These are phyloP conservation scores for Pseudonitzschia multiseries DNA, from an alignment of 108 stramenopile genomes.

Conservation along the genomic window DNA sequence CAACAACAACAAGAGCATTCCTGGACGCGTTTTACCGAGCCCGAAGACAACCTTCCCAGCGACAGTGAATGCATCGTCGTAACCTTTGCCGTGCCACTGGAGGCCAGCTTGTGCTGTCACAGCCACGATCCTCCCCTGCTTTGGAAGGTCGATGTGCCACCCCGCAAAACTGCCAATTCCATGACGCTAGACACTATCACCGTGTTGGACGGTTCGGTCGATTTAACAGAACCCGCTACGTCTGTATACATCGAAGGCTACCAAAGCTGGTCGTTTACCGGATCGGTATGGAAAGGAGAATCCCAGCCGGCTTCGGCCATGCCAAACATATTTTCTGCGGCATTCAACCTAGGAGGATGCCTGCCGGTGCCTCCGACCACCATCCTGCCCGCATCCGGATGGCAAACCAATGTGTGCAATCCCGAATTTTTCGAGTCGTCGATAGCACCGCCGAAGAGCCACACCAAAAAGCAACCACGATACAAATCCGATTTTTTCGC, in stretches of 20 bases:
- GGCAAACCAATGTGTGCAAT: constrained; percentile 4
- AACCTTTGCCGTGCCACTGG: constrained; percentile 43
- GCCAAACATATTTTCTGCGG: constrained; percentile 66
- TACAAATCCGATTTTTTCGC: constrained; percentile 88
- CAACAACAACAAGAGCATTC: constrained; percentile 5
- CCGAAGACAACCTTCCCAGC: constrained; percentile 12
- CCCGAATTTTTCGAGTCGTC: constrained; percentile 9
- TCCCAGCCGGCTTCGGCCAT: constrained; percentile 75
- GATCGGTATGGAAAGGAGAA: constrained; percentile 69
- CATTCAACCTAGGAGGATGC: constrained; percentile 73
- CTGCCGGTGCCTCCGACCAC: constrained; percentile 21
- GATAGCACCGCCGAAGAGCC: neutral
- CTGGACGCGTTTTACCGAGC: constrained; percentile 31
- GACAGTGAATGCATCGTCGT: constrained; percentile 22
- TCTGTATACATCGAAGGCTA: constrained; percentile 85
- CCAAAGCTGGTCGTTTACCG: constrained; percentile 86
- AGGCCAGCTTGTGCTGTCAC: constrained; percentile 3
- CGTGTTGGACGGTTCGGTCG: constrained; percentile 69
- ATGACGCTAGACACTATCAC: constrained; percentile 70
- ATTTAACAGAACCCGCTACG: constrained; percentile 51
- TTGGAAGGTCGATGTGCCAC: constrained; percentile 82
- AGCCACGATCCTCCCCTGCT: constrained; percentile 59
- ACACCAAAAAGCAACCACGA: constrained; percentile 24
- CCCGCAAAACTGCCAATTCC: constrained; percentile 16
- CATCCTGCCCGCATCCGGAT: constrained; percentile 1